Evolutionary conservation across 2,329 filamentous ascomycete genomes (phyloP).

Genomic region (Hypoxylon sp.): DNA sequence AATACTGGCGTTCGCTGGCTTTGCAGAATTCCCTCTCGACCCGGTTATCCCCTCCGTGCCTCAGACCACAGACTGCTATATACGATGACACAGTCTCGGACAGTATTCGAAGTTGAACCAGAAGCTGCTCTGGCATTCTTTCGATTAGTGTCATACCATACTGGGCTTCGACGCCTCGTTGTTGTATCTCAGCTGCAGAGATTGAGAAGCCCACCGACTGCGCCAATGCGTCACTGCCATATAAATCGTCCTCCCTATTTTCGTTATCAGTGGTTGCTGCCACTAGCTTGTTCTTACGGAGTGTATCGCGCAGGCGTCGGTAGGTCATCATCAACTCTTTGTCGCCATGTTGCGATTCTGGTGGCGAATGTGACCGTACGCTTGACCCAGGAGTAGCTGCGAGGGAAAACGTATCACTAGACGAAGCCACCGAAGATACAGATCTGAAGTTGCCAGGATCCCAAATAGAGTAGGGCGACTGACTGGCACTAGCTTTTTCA

Average conservation of each 20-base stretch:
- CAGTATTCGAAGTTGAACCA: conserved; percentile 90
- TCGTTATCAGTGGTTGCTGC: conserved; percentile 43
- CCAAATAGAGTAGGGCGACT: conserved; percentile 61
- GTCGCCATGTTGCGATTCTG: conserved; percentile 59
- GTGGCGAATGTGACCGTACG: conserved; percentile 53
- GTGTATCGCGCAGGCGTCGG: conserved; percentile 71
- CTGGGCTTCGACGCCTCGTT: conserved; percentile 84
- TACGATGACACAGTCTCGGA: conserved; percentile 92
- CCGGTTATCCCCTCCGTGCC: conserved; percentile 70
- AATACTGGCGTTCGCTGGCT: conserved; percentile 80
- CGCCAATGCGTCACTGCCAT: conserved; percentile 71
- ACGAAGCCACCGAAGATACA: conserved; percentile 58
- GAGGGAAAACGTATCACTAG: conserved; percentile 61
- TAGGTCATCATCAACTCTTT: conserved; percentile 73
- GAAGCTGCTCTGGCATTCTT: conserved; percentile 83
- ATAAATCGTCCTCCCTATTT: conserved; percentile 62
- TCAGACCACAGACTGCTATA: conserved; percentile 80
- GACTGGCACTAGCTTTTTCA: conserved; percentile 55
- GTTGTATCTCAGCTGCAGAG: conserved; percentile 89
- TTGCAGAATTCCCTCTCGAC: conserved; percentile 76
- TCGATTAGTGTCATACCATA: conserved; percentile 83
- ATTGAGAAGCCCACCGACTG: conserved; percentile 86
- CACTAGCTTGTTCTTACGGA: conserved; percentile 68
- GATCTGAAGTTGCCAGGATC: conserved; percentile 54
- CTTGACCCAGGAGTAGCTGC: conserved; percentile 57